Evolutionary conservation across 2,329 filamentous ascomycete species (phyloP), one percentile per base, ranked within the genome.

Genomic region (Ceratocystiopsis brevicomis): DNA sequence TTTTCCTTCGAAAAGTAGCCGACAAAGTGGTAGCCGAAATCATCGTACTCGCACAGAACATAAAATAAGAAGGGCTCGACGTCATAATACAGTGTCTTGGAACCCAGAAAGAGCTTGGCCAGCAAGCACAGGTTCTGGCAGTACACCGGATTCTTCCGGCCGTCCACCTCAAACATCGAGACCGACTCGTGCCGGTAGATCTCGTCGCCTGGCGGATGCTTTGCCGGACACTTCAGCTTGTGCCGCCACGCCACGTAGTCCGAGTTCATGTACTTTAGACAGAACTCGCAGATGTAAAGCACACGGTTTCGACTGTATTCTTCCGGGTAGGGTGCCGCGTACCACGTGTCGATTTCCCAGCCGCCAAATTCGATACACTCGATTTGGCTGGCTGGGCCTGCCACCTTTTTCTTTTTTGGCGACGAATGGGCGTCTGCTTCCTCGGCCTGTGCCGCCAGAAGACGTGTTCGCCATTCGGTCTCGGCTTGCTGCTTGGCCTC

Each of bases 1-100:
- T 98, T 98, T 62, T 98, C 90, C 59, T 98, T 98, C 41, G 90
- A 96, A 54, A 98, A 98, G 57, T 98, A 98, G n/a, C 90, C 90
- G 21, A 96, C 88, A 52, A 98, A 90, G 57, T 95, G 90, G 56
- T 90, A 95, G 16, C 88, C 88, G 16, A 80, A 73, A 44, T 90
- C 81, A 54, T 95, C 83, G 52, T 87, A 88, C 53, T 94, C 90
- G 50, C 86, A 93, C 64, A 96, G 83, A 53, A 95, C 87, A 58
- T 96, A 96, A 64, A 96, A 96, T 8, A 96, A 62, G 58, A 96
- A 96, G 0, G 88, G 90, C 52, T 96, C 88, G 2, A 96, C 88
- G 54, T 96, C 88, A 61, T 96, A 96, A 64, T 96, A 96, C 4
- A 96, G 70, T 0, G 90, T 98, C 60, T 98, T 98, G 44, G 92